These are phyloP conservation scores for Penicillium longicatenatum DNA, from an alignment of 495 filamentous ascomycete genomes.

Conservation along the genomic window DNA sequence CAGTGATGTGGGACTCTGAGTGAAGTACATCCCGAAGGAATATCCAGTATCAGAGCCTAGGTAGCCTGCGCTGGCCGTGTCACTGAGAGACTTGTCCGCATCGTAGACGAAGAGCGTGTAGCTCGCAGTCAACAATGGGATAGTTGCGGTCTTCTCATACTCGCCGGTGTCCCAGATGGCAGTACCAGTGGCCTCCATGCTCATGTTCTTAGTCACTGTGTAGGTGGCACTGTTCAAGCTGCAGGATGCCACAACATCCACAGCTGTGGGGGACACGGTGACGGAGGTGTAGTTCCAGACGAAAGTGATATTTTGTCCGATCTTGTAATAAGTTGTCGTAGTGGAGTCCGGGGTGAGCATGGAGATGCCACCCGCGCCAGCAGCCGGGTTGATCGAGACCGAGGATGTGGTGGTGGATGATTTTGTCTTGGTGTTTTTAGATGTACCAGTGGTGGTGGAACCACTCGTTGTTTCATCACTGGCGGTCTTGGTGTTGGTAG, in stretches of 20 bases:
- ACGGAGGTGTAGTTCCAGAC: conserved; percentile 96
- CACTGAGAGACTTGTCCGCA: conserved; percentile 60
- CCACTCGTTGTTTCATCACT: conserved; percentile 15
- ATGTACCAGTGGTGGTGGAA: conserved; percentile 1
- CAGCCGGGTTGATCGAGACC: conserved; percentile 57
- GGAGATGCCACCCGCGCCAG: conserved; percentile 71
- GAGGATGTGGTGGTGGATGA: conserved; percentile 37
- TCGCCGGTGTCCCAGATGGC: conserved; percentile 79
- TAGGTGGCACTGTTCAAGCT: conserved; percentile 64
- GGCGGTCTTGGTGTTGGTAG: conserved; percentile 21
- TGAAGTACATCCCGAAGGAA: conserved; percentile 80
- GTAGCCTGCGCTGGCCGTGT: conserved; percentile 69
- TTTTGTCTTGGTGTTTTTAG: conserved; percentile 31
- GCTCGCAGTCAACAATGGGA: conserved; percentile 65
- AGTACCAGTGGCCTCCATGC: conserved; percentile 53
- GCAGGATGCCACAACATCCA: conserved; percentile 85
- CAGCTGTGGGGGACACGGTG: conserved; percentile 68
- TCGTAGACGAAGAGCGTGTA: conserved; percentile 90
- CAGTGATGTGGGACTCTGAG: conserved; percentile 64
- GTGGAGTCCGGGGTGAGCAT: conserved; percentile 74
- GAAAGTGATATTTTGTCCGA: conserved; percentile 83
- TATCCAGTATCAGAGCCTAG: conserved; percentile 64
- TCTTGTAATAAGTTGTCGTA: conserved; percentile 78
- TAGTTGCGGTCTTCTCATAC: conserved; percentile 63
- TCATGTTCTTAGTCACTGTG: conserved; percentile 67